Evolutionary conservation across 2,329 filamentous ascomycete genomes (phyloP).

Genomic region (Catunica adiposa): DNA sequence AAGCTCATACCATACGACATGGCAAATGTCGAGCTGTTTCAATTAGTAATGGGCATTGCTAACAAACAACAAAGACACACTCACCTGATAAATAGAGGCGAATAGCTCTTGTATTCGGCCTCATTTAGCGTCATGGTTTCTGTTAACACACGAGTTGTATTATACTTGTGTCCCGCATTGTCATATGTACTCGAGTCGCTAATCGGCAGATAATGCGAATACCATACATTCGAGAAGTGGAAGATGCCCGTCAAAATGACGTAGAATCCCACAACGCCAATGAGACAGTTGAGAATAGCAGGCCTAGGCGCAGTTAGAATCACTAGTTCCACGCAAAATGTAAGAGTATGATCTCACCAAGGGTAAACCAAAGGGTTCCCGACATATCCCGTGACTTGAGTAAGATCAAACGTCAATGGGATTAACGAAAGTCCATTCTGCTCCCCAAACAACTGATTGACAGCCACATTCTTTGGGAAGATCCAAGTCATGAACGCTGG

Average conservation of each 20-base stretch:
- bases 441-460: constrained; percentile 61
- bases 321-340: background rate
- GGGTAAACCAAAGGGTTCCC: constrained; percentile 53
- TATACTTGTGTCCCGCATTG: constrained; percentile 48
- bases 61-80: no score
- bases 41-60: no score
- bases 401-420: constrained; percentile 64
- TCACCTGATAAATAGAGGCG: constrained; percentile 46
- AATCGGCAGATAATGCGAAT: constrained; percentile 47
- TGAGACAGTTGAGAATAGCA: constrained; percentile 55
- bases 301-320: constrained; percentile 27
- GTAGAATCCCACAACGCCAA: constrained; percentile 50
- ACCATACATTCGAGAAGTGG: constrained; percentile 52
- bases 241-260: constrained; percentile 41
- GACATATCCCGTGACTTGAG: constrained; percentile 51
- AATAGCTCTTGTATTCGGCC: constrained; percentile 48
- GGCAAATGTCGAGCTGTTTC: constrained; percentile 48
- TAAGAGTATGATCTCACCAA: constrained; percentile 29
- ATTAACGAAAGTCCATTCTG: constrained; percentile 49
- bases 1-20: constrained; percentile 56
- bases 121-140: constrained; percentile 45
- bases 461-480: constrained; percentile 45
- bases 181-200: constrained; percentile 56
- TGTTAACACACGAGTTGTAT: constrained; percentile 47
- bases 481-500: constrained; percentile 61